A percentile compares a stretch with the other conserved stretches of the same genome.
phyloP scores from a whole-genome alignment of 768 basidiomycete species.

The Mrakia hoshinonis region DNA sequence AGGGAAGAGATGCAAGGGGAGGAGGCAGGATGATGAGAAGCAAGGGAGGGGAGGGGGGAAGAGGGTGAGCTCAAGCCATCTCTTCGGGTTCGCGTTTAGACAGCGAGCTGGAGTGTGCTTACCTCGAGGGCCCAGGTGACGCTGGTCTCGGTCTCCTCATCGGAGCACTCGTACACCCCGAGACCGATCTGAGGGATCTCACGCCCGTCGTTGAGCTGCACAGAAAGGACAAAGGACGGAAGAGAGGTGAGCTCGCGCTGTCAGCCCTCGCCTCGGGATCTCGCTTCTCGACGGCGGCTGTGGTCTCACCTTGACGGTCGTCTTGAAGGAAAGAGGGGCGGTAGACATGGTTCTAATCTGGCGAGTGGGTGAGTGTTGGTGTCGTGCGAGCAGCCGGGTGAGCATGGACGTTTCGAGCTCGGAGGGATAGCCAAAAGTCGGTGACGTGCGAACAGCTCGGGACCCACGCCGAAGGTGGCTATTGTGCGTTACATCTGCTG shows the following conservation, averaged over 20 bases:
- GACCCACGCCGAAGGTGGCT: no score
- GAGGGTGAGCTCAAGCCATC: not conserved
- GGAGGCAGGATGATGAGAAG: not conserved
- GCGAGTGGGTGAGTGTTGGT: not conserved
- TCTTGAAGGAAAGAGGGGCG: not conserved
- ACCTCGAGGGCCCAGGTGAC: constrained; percentile 60
- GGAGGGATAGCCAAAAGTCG: not conserved
- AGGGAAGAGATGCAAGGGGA: no score
- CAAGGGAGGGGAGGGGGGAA: constrained; percentile 2
- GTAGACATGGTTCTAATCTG: not conserved
- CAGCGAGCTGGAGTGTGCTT: constrained; percentile 18
- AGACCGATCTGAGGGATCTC: constrained; percentile 56
- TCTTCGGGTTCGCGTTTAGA: not conserved
- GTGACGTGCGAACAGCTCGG: not conserved
- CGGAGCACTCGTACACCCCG: constrained; percentile 61
- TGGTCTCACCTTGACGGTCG: constrained; percentile 1
- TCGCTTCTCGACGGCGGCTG: not conserved
- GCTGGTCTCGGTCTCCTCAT: constrained; percentile 50
- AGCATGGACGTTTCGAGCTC: not conserved
- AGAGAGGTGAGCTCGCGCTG: not conserved
- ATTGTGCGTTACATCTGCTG: no score
- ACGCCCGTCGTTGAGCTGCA: constrained; percentile 49
- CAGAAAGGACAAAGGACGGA: not conserved
- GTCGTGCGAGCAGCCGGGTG: not conserved
- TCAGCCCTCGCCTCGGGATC: not conserved